Conservation (phyloP, 345 rosid genomes). For the Kandelia obovata region DNA sequence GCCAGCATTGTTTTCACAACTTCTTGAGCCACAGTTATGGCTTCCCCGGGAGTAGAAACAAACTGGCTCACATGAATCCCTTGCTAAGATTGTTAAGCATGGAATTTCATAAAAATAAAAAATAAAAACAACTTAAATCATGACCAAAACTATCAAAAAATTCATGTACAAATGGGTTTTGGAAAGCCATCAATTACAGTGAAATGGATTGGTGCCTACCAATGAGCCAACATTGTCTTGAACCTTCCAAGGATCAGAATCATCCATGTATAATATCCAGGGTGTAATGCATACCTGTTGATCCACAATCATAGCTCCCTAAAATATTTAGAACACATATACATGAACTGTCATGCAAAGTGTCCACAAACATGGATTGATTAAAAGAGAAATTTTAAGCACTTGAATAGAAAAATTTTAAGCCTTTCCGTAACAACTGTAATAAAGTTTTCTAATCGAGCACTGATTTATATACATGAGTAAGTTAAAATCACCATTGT, state of each 20-base stretch:
- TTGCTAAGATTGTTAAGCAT: slow-evolving; percentile 25
- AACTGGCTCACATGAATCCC: slow-evolving; percentile 37
- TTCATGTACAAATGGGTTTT: not conserved
- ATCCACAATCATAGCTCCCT: slow-evolving; percentile 86
- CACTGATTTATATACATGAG: too few species aligned
- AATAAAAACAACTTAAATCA: not conserved
- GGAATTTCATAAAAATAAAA: not conserved
- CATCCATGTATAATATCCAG: slow-evolving; percentile 55
- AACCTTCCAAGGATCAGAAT: slow-evolving; percentile 46
- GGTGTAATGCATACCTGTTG: slow-evolving; percentile 58
- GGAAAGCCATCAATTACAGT: not conserved
- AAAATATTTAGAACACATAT: slow-evolving; percentile 22
- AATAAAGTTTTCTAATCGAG: too few species aligned
- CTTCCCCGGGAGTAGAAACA: slow-evolving; percentile 65
- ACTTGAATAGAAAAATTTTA: too few species aligned
- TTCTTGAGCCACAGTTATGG: slow-evolving; percentile 69
- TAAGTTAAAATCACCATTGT: not conserved
- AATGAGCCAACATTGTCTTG: slow-evolving; percentile 29
- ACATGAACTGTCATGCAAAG: not conserved
- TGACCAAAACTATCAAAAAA: not conserved
- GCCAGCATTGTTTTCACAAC: slow-evolving; percentile 73
- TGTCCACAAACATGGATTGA: too few species aligned
- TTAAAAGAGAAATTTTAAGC: too few species aligned
- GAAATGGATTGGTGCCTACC: slow-evolving; percentile 28
- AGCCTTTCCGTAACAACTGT: too few species aligned